Conservation (phyloP, 2,329 filamentous ascomycete species). For the Colletotrichum navitas region DNA sequence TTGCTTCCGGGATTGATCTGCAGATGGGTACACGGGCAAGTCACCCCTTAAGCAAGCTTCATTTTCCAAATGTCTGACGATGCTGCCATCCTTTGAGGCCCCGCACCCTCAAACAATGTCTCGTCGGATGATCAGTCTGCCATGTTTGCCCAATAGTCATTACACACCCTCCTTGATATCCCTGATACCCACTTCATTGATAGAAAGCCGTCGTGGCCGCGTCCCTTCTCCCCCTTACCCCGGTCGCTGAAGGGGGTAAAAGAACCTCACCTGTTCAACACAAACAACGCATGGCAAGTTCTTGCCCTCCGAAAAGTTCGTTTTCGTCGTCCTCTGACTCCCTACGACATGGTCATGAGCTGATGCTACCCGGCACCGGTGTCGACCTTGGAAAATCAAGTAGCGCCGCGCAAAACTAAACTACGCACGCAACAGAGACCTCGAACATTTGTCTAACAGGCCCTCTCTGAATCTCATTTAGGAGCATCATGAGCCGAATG, state of each 20-base stretch:
- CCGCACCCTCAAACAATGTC: constrained; percentile 12
- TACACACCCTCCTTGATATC: constrained; percentile 13
- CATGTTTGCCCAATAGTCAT: constrained; percentile 6
- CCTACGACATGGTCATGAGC: constrained; percentile 30
- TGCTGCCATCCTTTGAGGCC: constrained; percentile 21
- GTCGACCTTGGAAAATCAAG: constrained; percentile 33
- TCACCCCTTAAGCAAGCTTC: constrained; percentile 10
- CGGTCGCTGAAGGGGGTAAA: constrained; percentile 31
- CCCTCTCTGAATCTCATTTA: constrained; percentile 10
- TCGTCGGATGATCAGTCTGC: constrained; percentile 24
- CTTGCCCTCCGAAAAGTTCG: neutral
- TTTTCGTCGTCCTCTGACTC: constrained; percentile 32
- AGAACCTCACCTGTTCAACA: constrained; percentile 13
- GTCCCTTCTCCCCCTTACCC: constrained; percentile 23
- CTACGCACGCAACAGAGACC: constrained; percentile 1
- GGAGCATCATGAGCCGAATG: constrained; percentile 11
- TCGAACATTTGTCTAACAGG: constrained; percentile 4
- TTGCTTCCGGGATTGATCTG: constrained; percentile 14
- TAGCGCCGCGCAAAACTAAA: constrained; percentile 17
- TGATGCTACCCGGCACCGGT: constrained; percentile 21
- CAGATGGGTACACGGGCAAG: neutral
- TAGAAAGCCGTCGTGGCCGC: constrained; percentile 4
- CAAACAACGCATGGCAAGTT: constrained; percentile 10
- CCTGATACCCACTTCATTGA: constrained; percentile 19
- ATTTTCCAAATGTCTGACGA: constrained; percentile 6